Percentiles rank a stretch among this genome's conserved stretches.
Conservation (phyloP, 805 yeast species). For the Nakazawaea laoshanensis region DNA sequence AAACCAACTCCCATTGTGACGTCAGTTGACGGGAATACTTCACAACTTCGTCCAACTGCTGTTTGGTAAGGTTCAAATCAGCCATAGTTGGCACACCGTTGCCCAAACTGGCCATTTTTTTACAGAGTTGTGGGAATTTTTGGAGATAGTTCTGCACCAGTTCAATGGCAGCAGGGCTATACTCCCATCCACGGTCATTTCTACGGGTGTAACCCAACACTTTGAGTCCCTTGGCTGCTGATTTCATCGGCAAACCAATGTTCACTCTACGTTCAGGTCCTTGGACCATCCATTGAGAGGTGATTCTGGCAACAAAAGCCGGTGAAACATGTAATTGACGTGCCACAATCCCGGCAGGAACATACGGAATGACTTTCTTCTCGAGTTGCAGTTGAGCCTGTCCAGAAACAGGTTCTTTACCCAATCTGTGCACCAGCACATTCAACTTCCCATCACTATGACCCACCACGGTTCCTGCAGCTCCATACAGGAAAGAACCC, state of each 20-base stretch:
- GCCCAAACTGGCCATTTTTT: slow-evolving; percentile 14
- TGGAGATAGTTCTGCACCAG: slow-evolving; percentile 53
- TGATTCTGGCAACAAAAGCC: slow-evolving; percentile 64
- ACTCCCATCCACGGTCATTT: slow-evolving; percentile 69
- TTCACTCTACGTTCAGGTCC: slow-evolving; percentile 46
- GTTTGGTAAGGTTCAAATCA: slow-evolving; percentile 33
- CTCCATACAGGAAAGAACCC: slow-evolving; percentile 85
- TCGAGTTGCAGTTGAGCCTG: slow-evolving; percentile 51
- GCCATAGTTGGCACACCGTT: slow-evolving; percentile 27
- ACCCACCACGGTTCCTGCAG: slow-evolving; percentile 61
- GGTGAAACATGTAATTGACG: slow-evolving; percentile 49
- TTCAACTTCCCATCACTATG: slow-evolving; percentile 36
- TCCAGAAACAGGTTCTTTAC: slow-evolving; percentile 54
- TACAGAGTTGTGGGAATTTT: slow-evolving; percentile 57
- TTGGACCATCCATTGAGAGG: slow-evolving; percentile 61
- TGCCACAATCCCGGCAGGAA: slow-evolving; percentile 58
- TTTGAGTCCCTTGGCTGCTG: slow-evolving; percentile 69
- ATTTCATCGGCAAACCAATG: slow-evolving; percentile 79
- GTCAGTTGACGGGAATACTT: slow-evolving; percentile 42
- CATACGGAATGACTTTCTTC: slow-evolving; percentile 44
- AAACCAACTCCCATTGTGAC: slow-evolving; percentile 46
- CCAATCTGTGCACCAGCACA: slow-evolving; percentile 43
- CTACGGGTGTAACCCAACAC: slow-evolving; percentile 82
- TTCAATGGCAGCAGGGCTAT: slow-evolving; percentile 62
- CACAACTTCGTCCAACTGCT: slow-evolving; percentile 23